Evolutionary conservation across 2,329 filamentous ascomycete species (phyloP).

Genomic region (Pyrenochaeta sp.): DNA sequence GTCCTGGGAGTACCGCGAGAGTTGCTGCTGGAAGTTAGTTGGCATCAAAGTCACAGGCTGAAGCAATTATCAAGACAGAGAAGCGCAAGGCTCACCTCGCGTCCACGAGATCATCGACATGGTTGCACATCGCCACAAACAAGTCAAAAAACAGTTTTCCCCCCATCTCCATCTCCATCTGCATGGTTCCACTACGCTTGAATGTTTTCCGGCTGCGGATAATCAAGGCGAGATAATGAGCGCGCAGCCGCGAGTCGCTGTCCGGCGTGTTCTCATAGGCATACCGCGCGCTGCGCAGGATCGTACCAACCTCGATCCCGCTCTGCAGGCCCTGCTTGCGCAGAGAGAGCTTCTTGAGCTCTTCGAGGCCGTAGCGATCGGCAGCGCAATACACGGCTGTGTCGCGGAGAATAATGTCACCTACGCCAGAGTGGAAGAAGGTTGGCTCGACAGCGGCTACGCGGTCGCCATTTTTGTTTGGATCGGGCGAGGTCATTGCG

Average conservation of each 20-base stretch:
- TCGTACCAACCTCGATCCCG: conserved; percentile 90
- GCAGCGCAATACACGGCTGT: conserved; percentile 95
- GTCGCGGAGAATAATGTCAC: conserved; percentile 84
- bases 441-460: conserved; percentile 71
- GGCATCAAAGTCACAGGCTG: conserved; percentile 11
- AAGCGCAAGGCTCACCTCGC: conserved; percentile 63
- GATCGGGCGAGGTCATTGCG: conserved; percentile 64
- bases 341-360: conserved; percentile 89
- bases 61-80: conserved; percentile 9
- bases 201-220: conserved; percentile 97
- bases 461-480: conserved; percentile 64
- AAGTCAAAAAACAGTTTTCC: conserved; percentile 97
- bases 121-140: conserved; percentile 98
- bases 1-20: conserved; percentile 38
- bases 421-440: conserved; percentile 77
- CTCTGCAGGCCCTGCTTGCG: conserved; percentile 94
- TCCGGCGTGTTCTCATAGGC: conserved; percentile 95
- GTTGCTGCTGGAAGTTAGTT: conserved; percentile 25
- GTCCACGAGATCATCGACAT: conserved; percentile 94
- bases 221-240: conserved; percentile 96
- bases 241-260: conserved; percentile 89
- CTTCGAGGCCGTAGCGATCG: conserved; percentile 88
- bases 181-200: conserved; percentile 98
- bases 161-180: conserved; percentile 96
- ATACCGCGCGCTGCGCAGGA: conserved; percentile 91